phyloP scores from a whole-genome alignment of 805 yeast genomes.

The Lachancea nothofagi region DNA sequence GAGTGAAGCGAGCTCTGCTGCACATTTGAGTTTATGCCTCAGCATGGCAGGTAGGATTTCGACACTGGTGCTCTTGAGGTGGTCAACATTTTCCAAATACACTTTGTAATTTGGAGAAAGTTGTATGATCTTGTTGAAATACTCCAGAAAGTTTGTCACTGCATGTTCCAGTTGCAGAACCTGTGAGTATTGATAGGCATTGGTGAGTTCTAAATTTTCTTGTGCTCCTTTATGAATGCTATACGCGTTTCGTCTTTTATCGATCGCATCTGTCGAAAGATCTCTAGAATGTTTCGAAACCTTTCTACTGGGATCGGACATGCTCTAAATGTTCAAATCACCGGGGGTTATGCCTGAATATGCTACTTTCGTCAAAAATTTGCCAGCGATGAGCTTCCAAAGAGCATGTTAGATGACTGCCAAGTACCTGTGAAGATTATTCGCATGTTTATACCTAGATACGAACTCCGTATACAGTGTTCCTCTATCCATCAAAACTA shows the following conservation, averaged over 20 bases:
- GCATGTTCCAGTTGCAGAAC: slow-evolving; percentile 47
- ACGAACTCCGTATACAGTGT: too few relatives aligned
- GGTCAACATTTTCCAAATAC: slow-evolving; percentile 33
- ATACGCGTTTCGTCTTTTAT: slow-evolving; percentile 35
- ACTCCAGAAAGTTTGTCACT: slow-evolving; percentile 45
- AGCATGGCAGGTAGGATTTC: slow-evolving; percentile 47
- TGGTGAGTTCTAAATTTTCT: slow-evolving; percentile 13
- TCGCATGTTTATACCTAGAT: too few relatives aligned
- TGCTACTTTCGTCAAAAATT: not conserved
- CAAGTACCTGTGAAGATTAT: too few relatives aligned
- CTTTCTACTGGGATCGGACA: not conserved
- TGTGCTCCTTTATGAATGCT: slow-evolving; percentile 18
- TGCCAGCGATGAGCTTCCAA: slow-evolving; percentile 3
- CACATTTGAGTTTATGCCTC: slow-evolving; percentile 52
- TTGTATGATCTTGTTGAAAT: slow-evolving; percentile 44
- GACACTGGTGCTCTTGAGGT: slow-evolving; percentile 31
- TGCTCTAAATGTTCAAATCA: too few relatives aligned
- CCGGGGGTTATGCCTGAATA: too few relatives aligned
- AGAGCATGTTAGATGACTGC: too few relatives aligned
- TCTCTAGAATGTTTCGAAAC: not conserved
- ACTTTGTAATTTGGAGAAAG: slow-evolving; percentile 51
- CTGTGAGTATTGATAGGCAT: slow-evolving; percentile 22
- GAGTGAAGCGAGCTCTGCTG: slow-evolving; percentile 52
- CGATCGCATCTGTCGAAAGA: not conserved
- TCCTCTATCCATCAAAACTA: too few relatives aligned